Conservation (phyloP, 2,329 filamentous ascomycete genomes). For the Venturia pyrina region DNA sequence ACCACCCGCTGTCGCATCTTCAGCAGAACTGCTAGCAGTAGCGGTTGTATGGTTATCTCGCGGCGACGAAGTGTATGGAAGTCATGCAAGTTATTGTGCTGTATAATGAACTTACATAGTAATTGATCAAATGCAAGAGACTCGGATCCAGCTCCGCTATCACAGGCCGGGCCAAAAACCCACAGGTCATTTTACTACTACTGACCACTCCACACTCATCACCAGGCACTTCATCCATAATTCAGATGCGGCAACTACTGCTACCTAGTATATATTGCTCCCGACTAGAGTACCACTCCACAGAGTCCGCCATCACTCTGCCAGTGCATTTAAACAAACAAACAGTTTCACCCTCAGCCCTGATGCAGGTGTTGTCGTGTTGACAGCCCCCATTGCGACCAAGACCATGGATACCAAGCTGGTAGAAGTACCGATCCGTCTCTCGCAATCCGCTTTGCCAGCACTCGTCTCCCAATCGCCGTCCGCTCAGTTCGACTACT, state of each 20-base stretch:
- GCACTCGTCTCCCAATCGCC: background rate
- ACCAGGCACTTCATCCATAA: background rate
- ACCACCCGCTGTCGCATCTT: background rate
- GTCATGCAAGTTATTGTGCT: background rate
- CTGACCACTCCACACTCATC: no score
- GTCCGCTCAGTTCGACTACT: background rate
- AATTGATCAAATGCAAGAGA: background rate
- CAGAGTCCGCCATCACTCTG: background rate
- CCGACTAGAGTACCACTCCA: no score
- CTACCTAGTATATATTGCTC: no score
- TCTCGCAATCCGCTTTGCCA: no score
- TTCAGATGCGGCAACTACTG: no score
- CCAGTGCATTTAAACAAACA: background rate
- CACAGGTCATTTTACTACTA: background rate
- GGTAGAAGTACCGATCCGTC: no score
- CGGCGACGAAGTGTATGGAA: background rate
- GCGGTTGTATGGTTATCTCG: no score
- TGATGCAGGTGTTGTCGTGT: background rate
- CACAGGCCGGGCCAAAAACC: background rate
- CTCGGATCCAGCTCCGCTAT: no score
- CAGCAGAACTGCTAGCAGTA: background rate
- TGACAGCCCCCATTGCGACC: background rate
- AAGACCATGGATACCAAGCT: background rate
- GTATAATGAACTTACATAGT: no score
- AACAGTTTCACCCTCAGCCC: constrained; percentile 2